phyloP scores from a whole-genome alignment of 2,329 filamentous ascomycete genomes.

The Fusarium sambucinum region DNA sequence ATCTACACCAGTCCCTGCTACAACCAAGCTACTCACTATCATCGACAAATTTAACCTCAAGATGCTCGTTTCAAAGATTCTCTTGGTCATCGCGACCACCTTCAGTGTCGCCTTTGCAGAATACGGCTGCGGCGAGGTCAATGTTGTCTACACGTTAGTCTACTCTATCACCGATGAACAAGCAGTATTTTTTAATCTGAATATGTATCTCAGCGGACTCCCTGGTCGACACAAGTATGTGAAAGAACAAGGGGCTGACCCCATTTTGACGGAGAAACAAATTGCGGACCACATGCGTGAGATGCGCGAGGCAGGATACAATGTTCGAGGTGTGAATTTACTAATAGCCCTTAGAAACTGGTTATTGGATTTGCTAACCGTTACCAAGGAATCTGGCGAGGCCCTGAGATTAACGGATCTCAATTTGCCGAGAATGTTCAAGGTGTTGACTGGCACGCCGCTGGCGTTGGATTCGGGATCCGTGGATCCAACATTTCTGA shows the following conservation, averaged over 20 bases:
- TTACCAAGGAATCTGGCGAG: constrained; percentile 7
- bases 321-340: not conserved
- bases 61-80: not conserved
- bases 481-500: constrained; percentile 7
- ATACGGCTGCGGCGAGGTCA: not conserved
- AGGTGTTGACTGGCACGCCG: constrained; percentile 10
- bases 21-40: accelerated
- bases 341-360: accelerated
- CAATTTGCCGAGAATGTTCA: not conserved
- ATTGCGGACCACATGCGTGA: constrained; percentile 5
- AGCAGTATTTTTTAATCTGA: not conserved
- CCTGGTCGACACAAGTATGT: constrained; percentile 10
- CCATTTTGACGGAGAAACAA: not conserved
- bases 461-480: constrained; percentile 5
- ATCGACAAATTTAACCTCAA: not conserved
- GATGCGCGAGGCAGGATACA: constrained; percentile 10
- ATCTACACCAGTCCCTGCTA: too few relatives aligned
- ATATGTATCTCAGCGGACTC: not conserved
- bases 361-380: not conserved
- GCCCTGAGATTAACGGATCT: not conserved
- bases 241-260: constrained; percentile 4
- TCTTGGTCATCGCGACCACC: not conserved
- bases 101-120: not conserved
- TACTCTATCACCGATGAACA: not conserved
- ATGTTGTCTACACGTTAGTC: not conserved